A percentile compares a stretch with the other conserved stretches of the same genome.
These are phyloP conservation scores for Kluyveromyces starmeri DNA, from an alignment of 805 yeast genomes.

Conservation along the genomic window DNA sequence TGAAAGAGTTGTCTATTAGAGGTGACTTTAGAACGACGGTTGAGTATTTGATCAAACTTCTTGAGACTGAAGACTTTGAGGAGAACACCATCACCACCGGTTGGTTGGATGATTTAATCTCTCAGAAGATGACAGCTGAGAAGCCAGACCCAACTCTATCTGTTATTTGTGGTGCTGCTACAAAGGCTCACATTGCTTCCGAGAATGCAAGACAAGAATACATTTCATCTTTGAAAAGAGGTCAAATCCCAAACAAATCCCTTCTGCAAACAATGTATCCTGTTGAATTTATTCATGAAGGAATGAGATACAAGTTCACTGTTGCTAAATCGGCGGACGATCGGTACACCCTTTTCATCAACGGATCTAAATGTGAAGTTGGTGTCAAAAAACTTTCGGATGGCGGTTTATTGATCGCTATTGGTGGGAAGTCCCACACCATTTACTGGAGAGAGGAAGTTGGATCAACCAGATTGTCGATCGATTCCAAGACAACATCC, in stretches of 20 bases:
- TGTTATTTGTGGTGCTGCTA: constrained; percentile 93
- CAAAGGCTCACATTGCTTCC: constrained; percentile 82
- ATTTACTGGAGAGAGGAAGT: constrained; percentile 98
- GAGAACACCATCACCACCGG: constrained; percentile 96
- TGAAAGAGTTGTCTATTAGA: constrained; percentile 91
- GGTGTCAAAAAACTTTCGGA: constrained; percentile 86
- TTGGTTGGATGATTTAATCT: constrained; percentile 94
- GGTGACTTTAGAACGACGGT: constrained; percentile 99
- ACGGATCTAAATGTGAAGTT: constrained; percentile 84
- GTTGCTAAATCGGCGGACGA: constrained; percentile 88
- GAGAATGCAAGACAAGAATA: constrained; percentile 64
- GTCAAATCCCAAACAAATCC: constrained; percentile 85
- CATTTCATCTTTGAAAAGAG: constrained; percentile 74
- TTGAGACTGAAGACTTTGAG: constrained; percentile 95
- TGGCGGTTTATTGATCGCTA: constrained; percentile 82
- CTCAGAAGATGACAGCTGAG: constrained; percentile 91
- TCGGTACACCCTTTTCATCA: constrained; percentile 78
- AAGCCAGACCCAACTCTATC: constrained; percentile 90
- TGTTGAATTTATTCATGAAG: constrained; percentile 92
- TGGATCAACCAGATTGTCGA: constrained; percentile 87
- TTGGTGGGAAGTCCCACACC: constrained; percentile 90
- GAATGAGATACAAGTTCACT: constrained; percentile 85
- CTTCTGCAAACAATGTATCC: constrained; percentile 81
- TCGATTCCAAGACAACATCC: constrained; percentile 89
- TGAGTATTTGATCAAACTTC: constrained; percentile 87